Percentiles rank a stretch among this genome's conserved stretches.
Conservation (phyloP, 768 basidiomycete genomes). For the Xanthoconium purpureum region DNA sequence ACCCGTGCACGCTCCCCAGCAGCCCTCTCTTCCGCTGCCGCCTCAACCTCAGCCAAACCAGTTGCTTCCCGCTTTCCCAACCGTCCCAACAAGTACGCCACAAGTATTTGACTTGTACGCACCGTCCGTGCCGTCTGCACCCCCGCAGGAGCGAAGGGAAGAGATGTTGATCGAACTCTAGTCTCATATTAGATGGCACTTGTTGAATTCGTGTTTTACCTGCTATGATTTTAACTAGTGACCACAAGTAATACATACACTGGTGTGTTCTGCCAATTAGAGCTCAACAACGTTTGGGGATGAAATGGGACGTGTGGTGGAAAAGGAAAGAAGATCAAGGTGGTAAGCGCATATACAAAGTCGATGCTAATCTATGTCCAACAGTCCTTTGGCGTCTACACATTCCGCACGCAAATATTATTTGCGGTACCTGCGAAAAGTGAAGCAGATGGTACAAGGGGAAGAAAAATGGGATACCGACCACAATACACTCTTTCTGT, state of each 20-base stretch:
- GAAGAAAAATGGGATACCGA: slow-evolving; percentile 33
- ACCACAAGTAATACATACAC: background rate
- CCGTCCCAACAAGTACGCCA: slow-evolving; percentile 57
- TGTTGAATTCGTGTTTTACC: background rate
- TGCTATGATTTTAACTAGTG: no score
- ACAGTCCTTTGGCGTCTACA: slow-evolving; percentile 5
- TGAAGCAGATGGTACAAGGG: background rate
- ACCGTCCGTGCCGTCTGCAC: slow-evolving; percentile 43
- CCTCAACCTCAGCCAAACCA: slow-evolving; percentile 19
- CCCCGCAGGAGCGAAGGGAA: slow-evolving; percentile 63
- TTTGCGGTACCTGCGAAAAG: slow-evolving; percentile 26
- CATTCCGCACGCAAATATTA: slow-evolving; percentile 6
- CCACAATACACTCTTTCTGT: slow-evolving; percentile 86
- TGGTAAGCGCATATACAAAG: slow-evolving; percentile 17
- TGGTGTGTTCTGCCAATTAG: no score
- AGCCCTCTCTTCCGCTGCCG: slow-evolving; percentile 7
- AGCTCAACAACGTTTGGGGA: background rate
- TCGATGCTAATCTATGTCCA: slow-evolving; percentile 24
- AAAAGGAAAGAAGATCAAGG: slow-evolving; percentile 5
- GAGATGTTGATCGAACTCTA: slow-evolving; percentile 45
- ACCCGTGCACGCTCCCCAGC: slow-evolving; percentile 3
- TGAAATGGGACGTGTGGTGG: background rate
- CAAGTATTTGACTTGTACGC: slow-evolving; percentile 51
- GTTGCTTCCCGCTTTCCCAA: slow-evolving; percentile 60
- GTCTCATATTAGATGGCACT: background rate